These are phyloP conservation scores for Phytopythium kandeliae DNA, from an alignment of 352 stramenopile genomes.

Conservation along the genomic window DNA sequence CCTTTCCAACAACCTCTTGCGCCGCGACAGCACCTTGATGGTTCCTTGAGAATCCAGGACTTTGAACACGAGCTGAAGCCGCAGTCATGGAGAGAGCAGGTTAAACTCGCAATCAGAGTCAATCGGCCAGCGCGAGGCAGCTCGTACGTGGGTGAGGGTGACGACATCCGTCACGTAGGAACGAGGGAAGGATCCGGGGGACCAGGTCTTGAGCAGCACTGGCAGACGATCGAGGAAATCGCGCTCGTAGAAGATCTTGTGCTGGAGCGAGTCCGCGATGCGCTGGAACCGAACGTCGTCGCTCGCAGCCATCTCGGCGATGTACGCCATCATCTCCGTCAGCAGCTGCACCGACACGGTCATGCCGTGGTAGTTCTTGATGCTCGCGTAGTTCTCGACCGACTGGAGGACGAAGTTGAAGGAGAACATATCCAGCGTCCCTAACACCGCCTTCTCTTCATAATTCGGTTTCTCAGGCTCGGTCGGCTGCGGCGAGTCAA, in stretches of 20 bases:
- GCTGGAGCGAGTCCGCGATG: slow-evolving; percentile 80
- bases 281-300: slow-evolving; percentile 74
- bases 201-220: slow-evolving; percentile 78
- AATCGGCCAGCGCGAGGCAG: neutral
- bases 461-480: slow-evolving; percentile 41
- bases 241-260: slow-evolving; percentile 87
- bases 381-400: slow-evolving; percentile 76
- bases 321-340: slow-evolving; percentile 83
- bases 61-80: slow-evolving; percentile 75
- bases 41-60: slow-evolving; percentile 77
- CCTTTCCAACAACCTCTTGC: slow-evolving; percentile 60
- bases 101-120: neutral
- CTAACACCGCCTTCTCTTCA: slow-evolving; percentile 77
- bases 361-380: slow-evolving; percentile 83
- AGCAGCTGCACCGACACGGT: slow-evolving; percentile 73
- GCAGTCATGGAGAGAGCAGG: neutral
- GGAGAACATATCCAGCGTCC: slow-evolving; percentile 88
- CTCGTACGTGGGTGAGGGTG: slow-evolving; percentile 80
- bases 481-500: slow-evolving; percentile 31
- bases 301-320: slow-evolving; percentile 61
- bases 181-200: slow-evolving; percentile 48
- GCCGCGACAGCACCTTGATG: slow-evolving; percentile 77
- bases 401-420: slow-evolving; percentile 89
- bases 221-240: slow-evolving; percentile 83
- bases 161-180: slow-evolving; percentile 78